A percentile compares a stretch with the other conserved stretches of the same genome.
phyloP scores from a whole-genome alignment of 1,284 basidiomycete species.

The Heimioporus retisporus region DNA sequence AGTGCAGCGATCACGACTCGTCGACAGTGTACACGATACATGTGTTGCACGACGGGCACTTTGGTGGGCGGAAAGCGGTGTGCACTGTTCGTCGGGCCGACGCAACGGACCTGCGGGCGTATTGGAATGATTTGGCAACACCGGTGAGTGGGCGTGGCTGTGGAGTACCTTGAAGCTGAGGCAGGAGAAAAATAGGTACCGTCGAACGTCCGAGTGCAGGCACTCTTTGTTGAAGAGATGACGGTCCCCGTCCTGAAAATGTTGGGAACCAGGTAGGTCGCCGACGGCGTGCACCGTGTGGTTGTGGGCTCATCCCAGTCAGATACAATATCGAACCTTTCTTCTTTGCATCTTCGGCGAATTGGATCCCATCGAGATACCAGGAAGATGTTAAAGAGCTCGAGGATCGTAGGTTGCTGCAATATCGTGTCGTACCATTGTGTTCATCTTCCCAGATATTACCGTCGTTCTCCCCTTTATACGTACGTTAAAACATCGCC shows the following conservation, averaged over 20 bases:
- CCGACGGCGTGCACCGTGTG: neutral
- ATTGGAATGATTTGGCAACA: slow-evolving; percentile 29
- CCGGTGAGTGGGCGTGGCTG: slow-evolving; percentile 28
- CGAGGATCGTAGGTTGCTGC: slow-evolving; percentile 56
- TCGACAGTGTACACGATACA: slow-evolving; percentile 54
- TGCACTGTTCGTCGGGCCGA: slow-evolving; percentile 19
- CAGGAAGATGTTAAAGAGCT: slow-evolving; percentile 51
- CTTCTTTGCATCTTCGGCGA: slow-evolving; percentile 65
- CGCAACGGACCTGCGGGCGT: slow-evolving; percentile 9
- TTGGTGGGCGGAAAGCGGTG: slow-evolving; percentile 20
- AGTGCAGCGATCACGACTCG: slow-evolving; percentile 28
- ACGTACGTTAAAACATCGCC: slow-evolving; percentile 41
- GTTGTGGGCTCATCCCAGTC: slow-evolving; percentile 10
- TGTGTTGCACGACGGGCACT: slow-evolving; percentile 48
- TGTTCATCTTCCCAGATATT: slow-evolving; percentile 48
- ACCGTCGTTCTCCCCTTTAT: slow-evolving; percentile 62
- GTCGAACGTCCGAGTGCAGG: slow-evolving; percentile 50
- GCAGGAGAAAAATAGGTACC: slow-evolving; percentile 37
- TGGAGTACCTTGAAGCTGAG: slow-evolving; percentile 8
- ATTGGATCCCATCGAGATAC: slow-evolving; percentile 65
- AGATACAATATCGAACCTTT: slow-evolving; percentile 60
- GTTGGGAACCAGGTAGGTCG: slow-evolving; percentile 57
- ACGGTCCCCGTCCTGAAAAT: slow-evolving; percentile 59
- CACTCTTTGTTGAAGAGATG: slow-evolving; percentile 61
- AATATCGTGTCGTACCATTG: neutral